These are phyloP conservation scores for Periconia digitata DNA, from an alignment of 2,329 filamentous ascomycete species.

Conservation along the genomic window DNA sequence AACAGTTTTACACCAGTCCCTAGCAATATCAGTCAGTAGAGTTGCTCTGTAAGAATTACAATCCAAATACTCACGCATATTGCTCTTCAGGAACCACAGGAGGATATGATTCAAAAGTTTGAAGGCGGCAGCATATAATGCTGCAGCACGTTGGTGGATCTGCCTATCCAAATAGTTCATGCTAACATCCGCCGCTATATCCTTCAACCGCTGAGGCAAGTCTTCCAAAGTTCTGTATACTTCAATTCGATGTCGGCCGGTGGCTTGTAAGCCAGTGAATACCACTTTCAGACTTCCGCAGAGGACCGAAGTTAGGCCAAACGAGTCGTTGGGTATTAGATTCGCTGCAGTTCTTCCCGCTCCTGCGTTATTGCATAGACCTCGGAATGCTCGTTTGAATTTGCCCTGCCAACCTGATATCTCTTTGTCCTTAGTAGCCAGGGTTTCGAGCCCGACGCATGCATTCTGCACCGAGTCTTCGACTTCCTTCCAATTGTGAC, in stretches of 20 bases:
- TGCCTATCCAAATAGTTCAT: conserved; percentile 5
- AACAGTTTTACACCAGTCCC: conserved; percentile 3
- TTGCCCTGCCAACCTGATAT: conserved; percentile 5
- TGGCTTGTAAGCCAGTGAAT: conserved; percentile 6
- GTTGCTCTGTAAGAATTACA: neutral
- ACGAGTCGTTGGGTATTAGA: conserved; percentile 8
- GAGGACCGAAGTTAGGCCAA: conserved; percentile 9
- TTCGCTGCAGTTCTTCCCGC: conserved; percentile 1
- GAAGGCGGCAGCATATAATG: conserved; percentile 8
- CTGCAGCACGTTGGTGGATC: conserved; percentile 1
- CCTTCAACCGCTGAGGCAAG: conserved; percentile 4
- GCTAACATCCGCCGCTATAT: conserved; percentile 4
- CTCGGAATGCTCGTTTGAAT: conserved; percentile 4
- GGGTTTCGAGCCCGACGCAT: neutral
- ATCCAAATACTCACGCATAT: conserved; percentile 1
- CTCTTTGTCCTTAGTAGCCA: conserved; percentile 4
- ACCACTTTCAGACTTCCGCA: conserved; percentile 11
- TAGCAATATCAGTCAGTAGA: neutral
- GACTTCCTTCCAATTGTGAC: conserved; percentile 2
- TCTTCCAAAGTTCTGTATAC: conserved; percentile 10
- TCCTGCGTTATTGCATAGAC: conserved; percentile 7
- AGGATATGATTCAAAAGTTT: conserved; percentile 8
- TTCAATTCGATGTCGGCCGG: conserved; percentile 6
- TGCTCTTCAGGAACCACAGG: conserved; percentile 7
- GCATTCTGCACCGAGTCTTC: conserved; percentile 1